A percentile compares a stretch with the other conserved stretches of the same genome.
phyloP scores from a whole-genome alignment of 2,329 filamentous ascomycete species.

The Sporothrix variecibatus region DNA sequence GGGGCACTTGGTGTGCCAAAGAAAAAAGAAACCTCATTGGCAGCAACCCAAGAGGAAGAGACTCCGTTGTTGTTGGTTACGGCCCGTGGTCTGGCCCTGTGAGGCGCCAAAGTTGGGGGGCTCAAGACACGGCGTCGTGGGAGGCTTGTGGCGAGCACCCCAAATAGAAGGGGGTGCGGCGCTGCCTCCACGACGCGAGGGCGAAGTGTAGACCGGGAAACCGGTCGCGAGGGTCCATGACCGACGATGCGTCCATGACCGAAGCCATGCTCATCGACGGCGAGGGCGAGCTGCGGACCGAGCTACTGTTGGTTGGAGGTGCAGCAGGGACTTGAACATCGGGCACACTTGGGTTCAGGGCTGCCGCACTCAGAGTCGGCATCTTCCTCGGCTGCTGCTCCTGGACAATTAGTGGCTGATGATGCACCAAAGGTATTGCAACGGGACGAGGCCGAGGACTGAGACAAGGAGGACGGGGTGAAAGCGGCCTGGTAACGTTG shows the following conservation, averaged over 20 bases:
- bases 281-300: slow-evolving; percentile 26
- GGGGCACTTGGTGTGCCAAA: slow-evolving; percentile 15
- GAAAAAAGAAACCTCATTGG: slow-evolving; percentile 17
- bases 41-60: not conserved
- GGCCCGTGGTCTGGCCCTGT: not conserved
- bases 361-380: not conserved
- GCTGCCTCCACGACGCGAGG: slow-evolving; percentile 17
- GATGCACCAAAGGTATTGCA: not conserved
- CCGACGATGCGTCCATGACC: not conserved
- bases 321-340: not conserved
- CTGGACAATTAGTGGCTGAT: not conserved
- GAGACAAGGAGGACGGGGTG: not conserved
- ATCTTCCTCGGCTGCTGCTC: not conserved
- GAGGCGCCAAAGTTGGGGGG: slow-evolving; percentile 2
- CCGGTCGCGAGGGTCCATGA: not conserved
- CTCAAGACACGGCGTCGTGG: slow-evolving; percentile 23
- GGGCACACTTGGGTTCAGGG: not conserved
- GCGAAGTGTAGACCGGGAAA: slow-evolving; percentile 18
- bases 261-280: slow-evolving; percentile 12
- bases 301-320: not conserved
- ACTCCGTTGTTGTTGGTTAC: not conserved
- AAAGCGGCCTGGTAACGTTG: not conserved
- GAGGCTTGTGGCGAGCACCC: slow-evolving; percentile 26
- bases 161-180: slow-evolving; percentile 24
- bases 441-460: not conserved